Base-by-base conservation (phyloP, 805 yeast species). In the Debaryomyces hansenii region DNA sequence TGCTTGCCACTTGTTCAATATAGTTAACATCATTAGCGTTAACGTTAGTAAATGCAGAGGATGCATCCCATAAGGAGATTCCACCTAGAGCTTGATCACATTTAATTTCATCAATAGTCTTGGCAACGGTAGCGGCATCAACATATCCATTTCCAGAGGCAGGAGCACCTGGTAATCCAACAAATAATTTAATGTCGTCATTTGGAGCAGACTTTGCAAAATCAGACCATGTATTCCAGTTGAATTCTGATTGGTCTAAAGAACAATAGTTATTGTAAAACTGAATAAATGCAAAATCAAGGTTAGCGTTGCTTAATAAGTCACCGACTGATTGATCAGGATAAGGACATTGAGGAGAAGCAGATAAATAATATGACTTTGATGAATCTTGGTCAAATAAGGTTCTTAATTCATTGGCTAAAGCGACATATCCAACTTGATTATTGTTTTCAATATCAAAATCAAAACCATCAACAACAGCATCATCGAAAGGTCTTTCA, bases 311-410 rank as follows among this genome's bases (percentile, higher is more conserved):
- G 80, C 49, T 47, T 42, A 66, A 54, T 14, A 62, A 47, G 16
- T 54, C 57, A 16, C 66, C 64, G 14, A 62, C 57, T 15, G 61
- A 56, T 9, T 49, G 84, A 69, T 90, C 96, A 11, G 96, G 96
- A 62, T 84, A 86, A 18, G 82, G 84, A 70, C 97, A 90, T 70
- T 90, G 96, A 14, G 96, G 97, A 50, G 96, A 92, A 52, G 96
- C 96, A 43, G 94, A 82, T 36, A 89, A 69, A 64, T 84, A 87
- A 70, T 84, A 87, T 20, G 66, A 56, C 65, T 83, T 86, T 38
- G 85, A 73, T 9, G 57, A 11, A 46, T 59, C 64, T 1, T 32
- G 31, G 8, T 45, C 46, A 36, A 51, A 60, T 14, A 44, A 42
- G 5, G 37, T 29, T 45, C 57, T 53, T 20, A 61, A 51, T 36